These are phyloP conservation scores for Datisca glomerata DNA, from an alignment of 306 rosid species.

Conservation along the genomic window DNA sequence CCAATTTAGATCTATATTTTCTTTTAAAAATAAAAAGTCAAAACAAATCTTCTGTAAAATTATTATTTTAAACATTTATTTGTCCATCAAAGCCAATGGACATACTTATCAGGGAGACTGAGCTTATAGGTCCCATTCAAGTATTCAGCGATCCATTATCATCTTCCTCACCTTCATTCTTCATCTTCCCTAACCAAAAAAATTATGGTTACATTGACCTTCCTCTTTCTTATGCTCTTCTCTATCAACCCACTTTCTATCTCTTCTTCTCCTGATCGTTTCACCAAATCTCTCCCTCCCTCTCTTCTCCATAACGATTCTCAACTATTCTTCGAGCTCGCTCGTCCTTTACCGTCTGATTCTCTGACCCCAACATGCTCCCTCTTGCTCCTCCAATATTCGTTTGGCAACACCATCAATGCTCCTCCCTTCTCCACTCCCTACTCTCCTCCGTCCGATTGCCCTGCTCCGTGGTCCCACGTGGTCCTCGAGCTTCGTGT, in stretches of 20 bases:
- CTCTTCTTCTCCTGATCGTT: constrained; percentile 29
- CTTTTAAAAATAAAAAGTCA: no score
- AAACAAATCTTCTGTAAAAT: no score
- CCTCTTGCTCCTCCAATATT: constrained; percentile 36
- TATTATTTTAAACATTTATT: no score
- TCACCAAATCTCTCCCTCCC: constrained; percentile 9
- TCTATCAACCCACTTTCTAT: constrained; percentile 9
- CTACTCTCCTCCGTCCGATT: constrained; percentile 42
- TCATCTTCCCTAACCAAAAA: no score
- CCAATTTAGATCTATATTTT: no score
- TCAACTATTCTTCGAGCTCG: constrained; percentile 44
- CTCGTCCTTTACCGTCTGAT: constrained; percentile 34
- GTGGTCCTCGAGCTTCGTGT: constrained; percentile 41
- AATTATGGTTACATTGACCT: neutral
- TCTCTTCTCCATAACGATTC: constrained; percentile 4
- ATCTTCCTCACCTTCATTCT: no score
- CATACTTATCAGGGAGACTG: no score
- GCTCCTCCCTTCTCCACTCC: constrained; percentile 48
- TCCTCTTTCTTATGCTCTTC: constrained; percentile 1
- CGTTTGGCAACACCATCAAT: constrained; percentile 59
- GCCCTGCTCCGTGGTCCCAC: constrained; percentile 51
- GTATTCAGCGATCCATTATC: no score
- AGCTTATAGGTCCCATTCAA: no score
- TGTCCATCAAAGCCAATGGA: no score
- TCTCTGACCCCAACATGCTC: constrained; percentile 38